Percentiles rank a stretch among this genome's conserved stretches.
Conservation (phyloP, 2,329 filamentous ascomycete genomes). For the Botryotinia globosa region DNA sequence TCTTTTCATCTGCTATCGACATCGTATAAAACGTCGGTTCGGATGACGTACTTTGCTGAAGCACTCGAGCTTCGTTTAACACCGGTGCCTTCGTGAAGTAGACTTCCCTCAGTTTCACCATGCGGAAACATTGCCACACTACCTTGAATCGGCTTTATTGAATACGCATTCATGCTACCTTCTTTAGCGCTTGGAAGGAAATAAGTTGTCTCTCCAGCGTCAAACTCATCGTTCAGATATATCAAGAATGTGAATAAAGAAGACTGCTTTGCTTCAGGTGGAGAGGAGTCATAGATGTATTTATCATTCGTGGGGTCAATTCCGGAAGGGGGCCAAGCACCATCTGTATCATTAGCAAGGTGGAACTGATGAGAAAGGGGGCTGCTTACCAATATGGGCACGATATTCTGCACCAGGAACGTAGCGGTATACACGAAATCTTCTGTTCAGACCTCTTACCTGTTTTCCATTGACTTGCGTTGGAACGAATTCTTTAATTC, state of each 20-base stretch:
- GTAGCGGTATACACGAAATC: constrained; percentile 70
- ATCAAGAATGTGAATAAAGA: constrained; percentile 68
- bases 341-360: constrained; percentile 43
- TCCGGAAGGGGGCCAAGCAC: constrained; percentile 70
- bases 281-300: constrained; percentile 67
- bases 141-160: constrained; percentile 66
- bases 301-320: constrained; percentile 46
- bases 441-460: constrained; percentile 63
- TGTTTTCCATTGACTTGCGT: constrained; percentile 51
- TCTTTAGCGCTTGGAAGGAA: constrained; percentile 64
- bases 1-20: constrained; percentile 39
- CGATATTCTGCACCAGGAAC: constrained; percentile 71
- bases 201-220: constrained; percentile 69
- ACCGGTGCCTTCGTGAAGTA: constrained; percentile 69
- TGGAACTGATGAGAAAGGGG: background rate
- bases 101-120: constrained; percentile 61
- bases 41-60: constrained; percentile 63
- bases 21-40: constrained; percentile 70
- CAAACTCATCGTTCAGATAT: constrained; percentile 70
- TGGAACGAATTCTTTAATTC: constrained; percentile 59
- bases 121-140: constrained; percentile 68
- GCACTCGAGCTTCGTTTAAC: constrained; percentile 59
- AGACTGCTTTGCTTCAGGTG: constrained; percentile 56
- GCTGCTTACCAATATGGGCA: constrained; percentile 55
- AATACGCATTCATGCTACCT: constrained; percentile 66